Evolutionary conservation across 2,329 filamentous ascomycete genomes (phyloP), one percentile per base, ranked within the genome.

Genomic region (Zelopaecilomyces penicillatus): DNA sequence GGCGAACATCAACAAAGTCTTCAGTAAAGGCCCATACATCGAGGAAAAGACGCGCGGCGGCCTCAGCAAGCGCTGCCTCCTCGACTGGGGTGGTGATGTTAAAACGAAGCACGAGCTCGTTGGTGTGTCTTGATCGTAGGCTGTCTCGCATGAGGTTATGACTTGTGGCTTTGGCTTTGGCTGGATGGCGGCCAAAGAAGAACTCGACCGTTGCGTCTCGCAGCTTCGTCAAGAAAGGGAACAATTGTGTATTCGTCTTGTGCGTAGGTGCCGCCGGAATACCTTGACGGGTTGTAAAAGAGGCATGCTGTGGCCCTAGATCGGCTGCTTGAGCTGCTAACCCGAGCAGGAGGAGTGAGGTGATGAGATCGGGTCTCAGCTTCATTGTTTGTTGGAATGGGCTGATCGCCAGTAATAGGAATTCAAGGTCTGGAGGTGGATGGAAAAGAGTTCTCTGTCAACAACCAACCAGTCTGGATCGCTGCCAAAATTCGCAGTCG

Each of bases 101-200:
- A 73, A 97, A 96, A 34, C 93, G 82, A 50, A 97, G 69, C 11
- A 98, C 88, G n/a, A 95, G 74, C 63, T 96, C 83, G 50, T 84
- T 78, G 50, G 80, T 79, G 61, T 95, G 95, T 51, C 68, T 67
- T 29, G 59, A 66, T 29, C 68, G 61, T 29, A 68, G 51, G 39
- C 56, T 62, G 46, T 53, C 60, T 50, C 56, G 52, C 44, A 56
- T 31, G 30, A 54, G 50, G n/a, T 48, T 45, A 30, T 49, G 41
- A 28, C 44, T 27, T 3, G 36, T 30, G 36, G 38, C 38, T 10
- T 28, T 41, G 50, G 53, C 44, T 42, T 63, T 63, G 30, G 56
- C 59, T 2, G 64, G 63, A 52, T 68, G 66, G 5, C 63, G 61
- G 9, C 74, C 72, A 46, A 78, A 76, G 37, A 78, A 54, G 29